Evolutionary conservation across 1,284 basidiomycete species (phyloP).

Genomic region (Blastosporella zonata): DNA sequence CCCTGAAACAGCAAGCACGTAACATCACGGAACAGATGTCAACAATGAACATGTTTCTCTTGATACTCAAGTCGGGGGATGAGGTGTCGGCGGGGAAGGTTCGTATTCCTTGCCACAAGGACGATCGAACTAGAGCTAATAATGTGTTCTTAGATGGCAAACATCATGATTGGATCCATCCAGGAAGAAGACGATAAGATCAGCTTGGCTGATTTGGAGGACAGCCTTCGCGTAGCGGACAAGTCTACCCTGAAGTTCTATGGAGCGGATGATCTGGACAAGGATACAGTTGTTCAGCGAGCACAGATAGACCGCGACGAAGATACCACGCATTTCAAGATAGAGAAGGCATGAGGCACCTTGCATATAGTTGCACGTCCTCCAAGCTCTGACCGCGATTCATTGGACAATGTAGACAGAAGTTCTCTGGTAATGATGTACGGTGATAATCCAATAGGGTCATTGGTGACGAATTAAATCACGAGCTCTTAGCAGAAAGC

Average conservation of each 20-base stretch:
- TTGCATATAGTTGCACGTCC: neutral
- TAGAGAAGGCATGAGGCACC: neutral
- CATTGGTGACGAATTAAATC: neutral
- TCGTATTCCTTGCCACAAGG: neutral
- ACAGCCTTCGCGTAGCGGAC: neutral
- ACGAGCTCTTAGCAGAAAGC: slow-evolving; percentile 38
- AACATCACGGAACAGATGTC: slow-evolving; percentile 9
- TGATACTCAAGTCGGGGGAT: slow-evolving; percentile 1
- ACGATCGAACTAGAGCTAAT: neutral
- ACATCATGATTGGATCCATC: slow-evolving; percentile 1
- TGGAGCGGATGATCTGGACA: neutral
- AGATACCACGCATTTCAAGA: neutral
- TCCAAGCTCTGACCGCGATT: neutral
- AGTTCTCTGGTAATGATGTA: no score
- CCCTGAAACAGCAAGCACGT: slow-evolving; percentile 6
- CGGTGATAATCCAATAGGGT: neutral
- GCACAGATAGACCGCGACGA: neutral
- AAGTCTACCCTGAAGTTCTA: neutral
- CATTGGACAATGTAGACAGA: neutral
- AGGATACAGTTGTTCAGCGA: neutral
- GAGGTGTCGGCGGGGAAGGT: neutral
- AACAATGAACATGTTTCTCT: slow-evolving; percentile 4
- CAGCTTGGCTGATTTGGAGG: neutral
- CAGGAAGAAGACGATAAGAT: slow-evolving; percentile 2
- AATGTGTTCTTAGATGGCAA: neutral